These are phyloP conservation scores for Musa itinerans DNA, from an alignment of 176 grass and related monocot genomes.

Conservation along the genomic window DNA sequence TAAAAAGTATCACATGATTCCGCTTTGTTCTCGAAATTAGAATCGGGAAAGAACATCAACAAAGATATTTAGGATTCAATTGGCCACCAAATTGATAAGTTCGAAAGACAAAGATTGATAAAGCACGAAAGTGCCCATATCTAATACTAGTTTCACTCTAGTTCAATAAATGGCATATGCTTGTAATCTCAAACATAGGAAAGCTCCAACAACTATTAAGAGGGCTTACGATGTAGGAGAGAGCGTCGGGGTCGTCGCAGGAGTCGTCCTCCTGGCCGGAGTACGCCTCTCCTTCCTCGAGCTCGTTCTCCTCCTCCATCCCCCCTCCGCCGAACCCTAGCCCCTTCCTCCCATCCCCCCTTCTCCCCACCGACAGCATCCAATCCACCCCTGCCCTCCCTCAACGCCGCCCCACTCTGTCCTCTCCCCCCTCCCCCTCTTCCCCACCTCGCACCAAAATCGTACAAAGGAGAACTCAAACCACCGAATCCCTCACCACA, in stretches of 20 bases:
- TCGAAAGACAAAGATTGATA: too few species aligned
- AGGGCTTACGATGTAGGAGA: slow-evolving; percentile 93
- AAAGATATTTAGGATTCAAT: too few species aligned
- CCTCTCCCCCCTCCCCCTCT: background rate
- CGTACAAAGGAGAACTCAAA: background rate
- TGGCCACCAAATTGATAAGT: too few species aligned
- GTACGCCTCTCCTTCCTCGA: slow-evolving; percentile 34
- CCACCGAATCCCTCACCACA: background rate
- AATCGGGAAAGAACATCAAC: too few species aligned
- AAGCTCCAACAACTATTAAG: background rate
- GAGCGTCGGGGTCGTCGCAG: slow-evolving; percentile 69
- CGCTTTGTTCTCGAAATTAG: background rate
- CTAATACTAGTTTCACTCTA: background rate
- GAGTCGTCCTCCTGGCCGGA: slow-evolving; percentile 37
- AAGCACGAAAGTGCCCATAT: background rate
- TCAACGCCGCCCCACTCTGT: background rate
- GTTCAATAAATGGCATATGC: background rate
- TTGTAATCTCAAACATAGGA: background rate
- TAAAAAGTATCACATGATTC: background rate
- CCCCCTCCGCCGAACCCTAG: slow-evolving; percentile 17
- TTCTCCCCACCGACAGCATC: background rate
- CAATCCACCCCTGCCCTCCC: background rate
- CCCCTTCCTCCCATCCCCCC: slow-evolving; percentile 7
- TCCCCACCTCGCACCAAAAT: background rate
- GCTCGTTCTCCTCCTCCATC: slow-evolving; percentile 47